Evolutionary conservation across 306 rosid genomes (phyloP).

Genomic region (Astragalus membranaceus): DNA sequence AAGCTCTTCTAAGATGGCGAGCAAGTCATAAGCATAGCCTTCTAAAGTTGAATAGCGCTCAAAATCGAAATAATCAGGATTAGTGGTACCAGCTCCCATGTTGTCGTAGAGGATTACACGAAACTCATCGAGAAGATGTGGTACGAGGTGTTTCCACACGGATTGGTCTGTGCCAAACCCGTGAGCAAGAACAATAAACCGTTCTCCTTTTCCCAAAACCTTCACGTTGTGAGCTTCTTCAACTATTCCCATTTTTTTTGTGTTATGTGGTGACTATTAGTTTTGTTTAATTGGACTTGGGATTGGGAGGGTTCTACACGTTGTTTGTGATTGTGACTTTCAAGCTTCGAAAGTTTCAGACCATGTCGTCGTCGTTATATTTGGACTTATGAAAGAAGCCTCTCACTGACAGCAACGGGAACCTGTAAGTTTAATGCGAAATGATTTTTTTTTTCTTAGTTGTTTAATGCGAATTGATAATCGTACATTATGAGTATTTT

Average conservation of each 20-base stretch:
- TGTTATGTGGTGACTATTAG: not conserved
- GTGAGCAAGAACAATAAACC: conserved; percentile 36
- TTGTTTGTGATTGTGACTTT: no score
- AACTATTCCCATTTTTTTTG: conserved; percentile 25
- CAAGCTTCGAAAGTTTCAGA: no score
- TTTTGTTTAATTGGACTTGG: not conserved
- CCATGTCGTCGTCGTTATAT: no score
- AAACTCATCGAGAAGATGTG: conserved; percentile 33
- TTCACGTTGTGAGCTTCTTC: conserved; percentile 44
- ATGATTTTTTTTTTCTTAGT: no score
- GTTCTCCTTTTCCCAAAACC: conserved; percentile 26
- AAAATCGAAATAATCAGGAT: conserved; percentile 42
- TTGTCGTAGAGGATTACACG: conserved; percentile 35
- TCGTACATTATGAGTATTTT: no score
- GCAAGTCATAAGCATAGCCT: conserved; percentile 35
- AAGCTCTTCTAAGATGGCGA: conserved; percentile 34
- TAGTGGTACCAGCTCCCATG: conserved; percentile 44
- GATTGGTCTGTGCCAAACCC: conserved; percentile 42
- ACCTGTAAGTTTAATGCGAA: no score
- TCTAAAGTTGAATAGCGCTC: conserved; percentile 29
- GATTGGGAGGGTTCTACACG: no score
- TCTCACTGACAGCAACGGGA: no score
- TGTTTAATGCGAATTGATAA: no score
- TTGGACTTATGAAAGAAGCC: no score
- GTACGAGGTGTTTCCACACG: conserved; percentile 41